Conservation (phyloP, 208 protist genomes). For the Vickermania spadyakhi region DNA sequence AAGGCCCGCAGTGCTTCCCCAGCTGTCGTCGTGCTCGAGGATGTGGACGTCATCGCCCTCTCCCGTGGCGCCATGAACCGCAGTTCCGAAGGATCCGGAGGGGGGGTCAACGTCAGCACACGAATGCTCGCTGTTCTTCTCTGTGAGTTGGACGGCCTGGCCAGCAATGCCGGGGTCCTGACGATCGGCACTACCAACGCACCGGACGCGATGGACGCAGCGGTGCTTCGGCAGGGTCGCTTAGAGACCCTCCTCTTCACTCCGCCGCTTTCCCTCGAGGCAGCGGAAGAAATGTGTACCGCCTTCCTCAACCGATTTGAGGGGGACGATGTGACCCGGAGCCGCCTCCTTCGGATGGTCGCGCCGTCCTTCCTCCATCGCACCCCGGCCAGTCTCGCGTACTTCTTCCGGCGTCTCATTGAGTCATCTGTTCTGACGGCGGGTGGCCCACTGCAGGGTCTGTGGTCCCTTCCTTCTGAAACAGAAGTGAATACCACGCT, state of each 20-base stretch:
- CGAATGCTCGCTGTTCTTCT: conserved; percentile 94
- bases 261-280: conserved; percentile 36
- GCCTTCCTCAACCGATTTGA: conserved; percentile 53
- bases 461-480: neutral
- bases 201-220: conserved; percentile 84
- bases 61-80: conserved; percentile 36
- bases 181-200: conserved; percentile 84
- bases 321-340: neutral
- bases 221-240: conserved; percentile 94
- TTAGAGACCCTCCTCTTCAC: conserved; percentile 74
- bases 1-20: conserved; percentile 44
- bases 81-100: conserved; percentile 6
- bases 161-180: conserved; percentile 78
- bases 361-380: conserved; percentile 31
- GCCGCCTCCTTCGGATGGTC: conserved; percentile 12
- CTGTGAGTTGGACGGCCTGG: conserved; percentile 97
- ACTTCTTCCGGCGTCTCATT: conserved; percentile 49
- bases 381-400: conserved; percentile 33
- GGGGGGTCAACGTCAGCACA: conserved; percentile 37
- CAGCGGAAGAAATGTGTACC: conserved; percentile 30
- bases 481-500: neutral
- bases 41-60: conserved; percentile 71
- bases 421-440: conserved; percentile 17
- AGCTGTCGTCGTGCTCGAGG: conserved; percentile 77
- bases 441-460: neutral